Base-by-base conservation (phyloP, 1,284 basidiomycete species). In the Entoloma clypeatum region DNA sequence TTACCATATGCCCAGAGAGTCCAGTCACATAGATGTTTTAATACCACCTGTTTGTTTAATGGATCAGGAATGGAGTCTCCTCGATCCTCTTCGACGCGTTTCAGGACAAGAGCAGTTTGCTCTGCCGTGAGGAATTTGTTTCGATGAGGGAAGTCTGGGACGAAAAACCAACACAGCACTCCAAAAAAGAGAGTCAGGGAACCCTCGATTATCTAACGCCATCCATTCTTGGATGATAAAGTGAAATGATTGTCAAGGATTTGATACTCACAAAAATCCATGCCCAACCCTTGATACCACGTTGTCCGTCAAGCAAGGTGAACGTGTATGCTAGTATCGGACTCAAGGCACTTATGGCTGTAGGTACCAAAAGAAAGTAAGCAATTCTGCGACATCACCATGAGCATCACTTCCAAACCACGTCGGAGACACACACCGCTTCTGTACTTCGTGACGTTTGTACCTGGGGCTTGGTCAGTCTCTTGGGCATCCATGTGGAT, bases 131-230 rank as follows among this genome's bases (percentile, higher is more conserved):
- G 53, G 51, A 69, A 71, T 6, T 41, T 55, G 48, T 65, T 69
- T 31, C 61, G 61, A 47, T 66, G 58, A 7, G 68, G 68, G 43
- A 70, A 69, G 26, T 65, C 65, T 3, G 67, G 58, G 5, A 68
- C 52, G 38, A 59, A 65, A n/a, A 67, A 33, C 51, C 48, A 68
- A 8, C 59, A 56, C 10, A 68, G 40, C 19, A 64, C 23, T 4
- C 68, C 67, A 19, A 66, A 53, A 8, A 51, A 39, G 27, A 68
- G 55, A 2, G 68, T 70, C 13, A 67, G 49, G 23, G 56, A 49
- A 16, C 68, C 68, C 50, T 69, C 68, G 19, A 72, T 63, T 26
- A 72, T 53, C 63, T 67, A n/a, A n/a, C n/a, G n/a, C n/a, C n/a
- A n/a, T n/a, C 37, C 9, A 28, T 17, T 21, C n/a, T 6, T n/a